These are phyloP conservation scores for Cryphonectria parasitica DNA, from an alignment of 2,329 filamentous ascomycete genomes.

Conservation along the genomic window DNA sequence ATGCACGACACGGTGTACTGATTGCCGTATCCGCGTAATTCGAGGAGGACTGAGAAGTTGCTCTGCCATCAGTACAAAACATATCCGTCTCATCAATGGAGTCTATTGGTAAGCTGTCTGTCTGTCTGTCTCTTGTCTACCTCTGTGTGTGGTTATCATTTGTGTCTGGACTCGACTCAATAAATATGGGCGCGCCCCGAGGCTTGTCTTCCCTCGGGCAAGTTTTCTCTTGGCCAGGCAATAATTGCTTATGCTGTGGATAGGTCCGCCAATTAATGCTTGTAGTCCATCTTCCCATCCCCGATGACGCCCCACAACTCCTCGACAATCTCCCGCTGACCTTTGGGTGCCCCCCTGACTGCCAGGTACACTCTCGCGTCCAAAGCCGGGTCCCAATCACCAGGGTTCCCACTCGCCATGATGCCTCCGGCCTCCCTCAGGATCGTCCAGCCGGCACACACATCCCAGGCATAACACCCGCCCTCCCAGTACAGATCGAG, in stretches of 20 bases:
- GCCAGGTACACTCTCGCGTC: constrained; percentile 66
- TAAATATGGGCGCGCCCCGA: neutral
- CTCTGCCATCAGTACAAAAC: neutral
- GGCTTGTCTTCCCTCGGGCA: neutral
- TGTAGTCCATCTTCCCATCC: constrained; percentile 52
- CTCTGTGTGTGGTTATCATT: neutral
- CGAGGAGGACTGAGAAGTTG: neutral
- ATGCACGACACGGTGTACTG: neutral
- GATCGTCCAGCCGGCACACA: constrained; percentile 80
- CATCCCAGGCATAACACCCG: constrained; percentile 85
- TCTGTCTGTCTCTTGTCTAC: neutral
- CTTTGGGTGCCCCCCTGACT: constrained; percentile 61
- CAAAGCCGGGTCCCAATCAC: constrained; percentile 66
- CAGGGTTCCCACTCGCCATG: constrained; percentile 74
- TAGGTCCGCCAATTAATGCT: constrained; percentile 34
- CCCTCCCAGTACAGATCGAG: constrained; percentile 82
- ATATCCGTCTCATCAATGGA: neutral
- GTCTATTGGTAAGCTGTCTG: neutral
- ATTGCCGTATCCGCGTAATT: neutral
- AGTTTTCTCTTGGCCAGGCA: neutral
- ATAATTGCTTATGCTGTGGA: neutral
- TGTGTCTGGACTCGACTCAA: neutral
- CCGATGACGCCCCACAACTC: constrained; percentile 68
- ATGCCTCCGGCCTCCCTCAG: constrained; percentile 73
- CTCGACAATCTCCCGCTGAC: constrained; percentile 64